A percentile compares a stretch with the other conserved stretches of the same genome.
Conservation (phyloP, 768 basidiomycete species). For the Kwoniella newhampshirensis region DNA sequence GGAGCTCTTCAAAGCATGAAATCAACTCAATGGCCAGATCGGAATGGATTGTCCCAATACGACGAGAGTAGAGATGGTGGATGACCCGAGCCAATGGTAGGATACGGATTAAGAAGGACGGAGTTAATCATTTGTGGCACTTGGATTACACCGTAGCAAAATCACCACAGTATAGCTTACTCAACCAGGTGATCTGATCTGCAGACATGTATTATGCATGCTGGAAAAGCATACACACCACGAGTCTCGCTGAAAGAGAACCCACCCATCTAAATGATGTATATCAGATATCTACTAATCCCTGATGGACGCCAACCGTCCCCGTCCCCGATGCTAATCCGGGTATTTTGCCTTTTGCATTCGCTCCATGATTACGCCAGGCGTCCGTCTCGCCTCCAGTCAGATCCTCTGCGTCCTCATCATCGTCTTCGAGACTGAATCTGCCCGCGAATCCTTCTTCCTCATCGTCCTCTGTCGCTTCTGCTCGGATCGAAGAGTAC, state of each 20-base stretch:
- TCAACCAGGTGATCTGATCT: too few relatives aligned
- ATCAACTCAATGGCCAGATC: too few relatives aligned
- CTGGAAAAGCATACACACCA: too few relatives aligned
- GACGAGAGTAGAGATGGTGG: background rate
- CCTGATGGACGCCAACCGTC: constrained; percentile 33
- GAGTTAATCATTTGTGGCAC: constrained; percentile 1
- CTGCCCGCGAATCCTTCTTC: constrained; percentile 48
- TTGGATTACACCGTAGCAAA: too few relatives aligned
- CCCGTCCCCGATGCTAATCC: constrained; percentile 12
- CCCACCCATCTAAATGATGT: too few relatives aligned
- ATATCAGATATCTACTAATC: constrained; percentile 36
- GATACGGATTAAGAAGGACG: background rate
- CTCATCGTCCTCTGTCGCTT: constrained; percentile 48
- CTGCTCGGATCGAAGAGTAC: constrained; percentile 43
- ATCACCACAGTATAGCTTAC: too few relatives aligned
- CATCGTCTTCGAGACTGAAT: constrained; percentile 51
- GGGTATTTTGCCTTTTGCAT: constrained; percentile 4
- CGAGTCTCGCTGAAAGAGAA: too few relatives aligned
- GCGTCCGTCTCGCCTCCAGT: constrained; percentile 40
- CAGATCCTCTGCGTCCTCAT: constrained; percentile 38
- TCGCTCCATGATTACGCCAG: constrained; percentile 33
- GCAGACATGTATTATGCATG: too few relatives aligned
- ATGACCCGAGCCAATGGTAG: background rate
- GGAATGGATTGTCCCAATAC: background rate
- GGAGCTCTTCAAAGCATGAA: too few relatives aligned